Base-by-base conservation (phyloP, 352 stramenopile species). In the Globisporangium iwayamae region DNA sequence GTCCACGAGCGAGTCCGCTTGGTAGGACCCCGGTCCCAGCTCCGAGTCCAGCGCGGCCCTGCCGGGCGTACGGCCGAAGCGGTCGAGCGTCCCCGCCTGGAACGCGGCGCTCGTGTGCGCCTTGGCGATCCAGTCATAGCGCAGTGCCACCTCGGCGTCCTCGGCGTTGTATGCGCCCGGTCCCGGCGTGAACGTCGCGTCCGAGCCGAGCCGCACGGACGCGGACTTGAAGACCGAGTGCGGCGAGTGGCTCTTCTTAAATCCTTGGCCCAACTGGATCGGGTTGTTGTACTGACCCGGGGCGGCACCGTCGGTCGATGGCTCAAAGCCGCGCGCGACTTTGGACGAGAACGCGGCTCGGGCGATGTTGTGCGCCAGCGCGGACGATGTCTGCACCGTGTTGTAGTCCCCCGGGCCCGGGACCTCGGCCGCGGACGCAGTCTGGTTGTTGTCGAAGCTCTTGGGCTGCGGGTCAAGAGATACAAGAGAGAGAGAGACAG, bases 241-340 rank as follows among this genome's bases (percentile, higher is more conserved):
- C 13, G 74, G 69, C 22, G 60, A 76, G 38, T 66, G 67, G 4
- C 67, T 43, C 9, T 68, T 39, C 36, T 55, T 46, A n/a, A 66
- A 36, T 7, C 60, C 69, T 32, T 60, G 66, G n/a, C 70, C 68
- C 18, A 90, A 55, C 47, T 89, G 74, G 30, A 86, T 74, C 20
- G 71, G 72, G 56, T 87, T 87, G 28, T 93, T 75, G 54, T 93
- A 90, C 41, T 93, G 84, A 9, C 81, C 84, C 51, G 84, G 84
- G 4, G 81, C 81, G 25, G 81, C 80, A 16, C 73, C 67, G 11
- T 90, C 80, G 3, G 60, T 60, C 6, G 62, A 47, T 25, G 82
- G 74, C 51, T 71, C 67, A 62, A 85, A 90, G 16, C 81, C 82
- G 45, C 82, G 75, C 16, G 72, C 67, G 34, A 74, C 81, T 56